Conservation (phyloP, 345 rosid genomes). For the Lenwebbia sp. region DNA sequence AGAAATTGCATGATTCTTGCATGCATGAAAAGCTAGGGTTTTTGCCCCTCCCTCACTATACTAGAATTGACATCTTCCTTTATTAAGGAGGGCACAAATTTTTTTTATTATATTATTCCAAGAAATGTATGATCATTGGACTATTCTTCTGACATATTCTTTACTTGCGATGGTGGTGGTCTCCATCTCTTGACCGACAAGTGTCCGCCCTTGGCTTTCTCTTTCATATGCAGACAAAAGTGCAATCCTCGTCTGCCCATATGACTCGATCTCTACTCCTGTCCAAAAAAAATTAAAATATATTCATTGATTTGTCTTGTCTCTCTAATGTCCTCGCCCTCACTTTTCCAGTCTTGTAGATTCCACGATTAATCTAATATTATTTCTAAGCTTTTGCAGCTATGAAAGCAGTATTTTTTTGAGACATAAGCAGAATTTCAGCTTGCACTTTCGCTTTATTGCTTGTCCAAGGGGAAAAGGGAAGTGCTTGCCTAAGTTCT, state of each 20-base stretch:
- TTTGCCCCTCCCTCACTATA: background rate
- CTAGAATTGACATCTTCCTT: background rate
- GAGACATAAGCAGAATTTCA: background rate
- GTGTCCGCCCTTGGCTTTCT: background rate
- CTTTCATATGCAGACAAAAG: background rate
- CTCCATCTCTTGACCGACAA: background rate
- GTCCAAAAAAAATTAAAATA: background rate
- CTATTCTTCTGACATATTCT: slow-evolving; percentile 28
- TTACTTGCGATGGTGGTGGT: slow-evolving; percentile 33
- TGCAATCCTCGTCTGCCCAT: background rate
- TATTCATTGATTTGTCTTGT: background rate
- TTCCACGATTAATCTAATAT: background rate
- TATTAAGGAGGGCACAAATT: background rate
- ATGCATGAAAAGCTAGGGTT: background rate
- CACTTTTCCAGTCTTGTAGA: background rate
- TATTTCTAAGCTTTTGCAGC: background rate
- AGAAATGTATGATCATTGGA: background rate
- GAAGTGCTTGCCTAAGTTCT: background rate
- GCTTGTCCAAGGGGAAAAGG: background rate
- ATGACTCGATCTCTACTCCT: background rate
- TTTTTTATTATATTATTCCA: background rate
- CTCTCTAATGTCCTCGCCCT: background rate
- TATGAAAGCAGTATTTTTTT: background rate
- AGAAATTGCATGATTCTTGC: background rate
- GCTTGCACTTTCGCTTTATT: background rate